Evolutionary conservation across 768 basidiomycete genomes (phyloP), one percentile per base, ranked within the genome.

Genomic region (Suillus cothurnatus): DNA sequence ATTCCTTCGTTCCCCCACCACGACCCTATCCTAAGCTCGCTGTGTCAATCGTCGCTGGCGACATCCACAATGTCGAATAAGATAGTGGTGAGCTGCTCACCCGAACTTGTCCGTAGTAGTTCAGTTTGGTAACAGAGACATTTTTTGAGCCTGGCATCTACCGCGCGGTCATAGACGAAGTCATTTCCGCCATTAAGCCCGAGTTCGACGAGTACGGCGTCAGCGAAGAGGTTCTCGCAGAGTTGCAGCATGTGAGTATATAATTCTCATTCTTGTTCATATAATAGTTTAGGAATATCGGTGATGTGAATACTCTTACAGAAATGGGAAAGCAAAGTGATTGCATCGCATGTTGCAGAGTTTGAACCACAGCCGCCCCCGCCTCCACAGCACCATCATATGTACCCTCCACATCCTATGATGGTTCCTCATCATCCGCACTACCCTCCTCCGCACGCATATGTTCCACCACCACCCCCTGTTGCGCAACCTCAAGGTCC

Each of bases 181-280:
- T 99, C 70, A 91, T 99, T 71, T 79, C 81, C 38, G 82, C 85
- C 70, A 92, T 97, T 82, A 93, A 92, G 81, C 81, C 88, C 78
- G 96, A 98, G 76, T 99, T 99, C 80, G 96, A 99, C 76, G 95
- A 97, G 75, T 95, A 92, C 72, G 97, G 97, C 67, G 92, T 99
- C 68, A 84, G 89, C 74, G 92, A 98, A 76, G 93, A 95, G 23
- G 90, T 99, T 64, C 82, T 98, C 56, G 88, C 89, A 70, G 91
- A 94, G 60, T 82, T 99, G 64, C 94, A 97, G 80, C 86, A 88
- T 69, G 96, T 97, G 81, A 84, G 91, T 86, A 64, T 63, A 43
- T 65, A 1, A 8, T 45, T 9, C 67, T 61, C 47, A 61, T 66
- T 63, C 47, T 68, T 6, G 67, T 72, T 66, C 66, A 23, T 43